Conservation (phyloP, 352 stramenopile genomes). For the Phytophthora boehmeriae region DNA sequence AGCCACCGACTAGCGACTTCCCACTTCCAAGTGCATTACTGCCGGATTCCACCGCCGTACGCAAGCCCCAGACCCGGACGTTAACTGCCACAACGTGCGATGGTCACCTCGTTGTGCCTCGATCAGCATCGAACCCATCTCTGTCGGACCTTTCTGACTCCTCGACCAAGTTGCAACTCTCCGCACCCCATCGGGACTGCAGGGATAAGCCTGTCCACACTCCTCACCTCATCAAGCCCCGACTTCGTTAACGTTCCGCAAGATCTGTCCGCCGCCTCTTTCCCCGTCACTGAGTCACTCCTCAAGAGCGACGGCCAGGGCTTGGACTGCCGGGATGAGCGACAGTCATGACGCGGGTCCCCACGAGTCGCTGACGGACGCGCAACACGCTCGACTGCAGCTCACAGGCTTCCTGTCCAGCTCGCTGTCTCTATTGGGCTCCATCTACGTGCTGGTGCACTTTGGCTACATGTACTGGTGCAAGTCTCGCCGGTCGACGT, state of each 20-base stretch:
- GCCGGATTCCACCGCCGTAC: too few species aligned
- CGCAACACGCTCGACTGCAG: conserved; percentile 42
- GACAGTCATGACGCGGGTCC: conserved; percentile 24
- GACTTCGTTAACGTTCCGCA: background rate
- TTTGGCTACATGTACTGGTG: conserved; percentile 55
- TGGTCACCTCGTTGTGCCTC: too few species aligned
- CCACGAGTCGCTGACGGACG: conserved; percentile 20
- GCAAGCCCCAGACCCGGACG: too few species aligned
- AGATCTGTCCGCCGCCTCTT: conserved; percentile 1
- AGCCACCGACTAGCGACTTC: too few species aligned
- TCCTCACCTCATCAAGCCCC: background rate
- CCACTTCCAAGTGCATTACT: too few species aligned
- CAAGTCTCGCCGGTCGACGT: conserved; percentile 14
- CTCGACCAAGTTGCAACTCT: conserved; percentile 20
- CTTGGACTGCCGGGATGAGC: conserved; percentile 19
- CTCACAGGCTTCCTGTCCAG: conserved; percentile 49
- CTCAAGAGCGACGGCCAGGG: background rate
- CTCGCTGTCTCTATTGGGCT: conserved; percentile 62
- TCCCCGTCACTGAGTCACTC: background rate
- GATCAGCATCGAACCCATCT: conserved; percentile 8
- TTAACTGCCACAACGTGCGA: too few species aligned
- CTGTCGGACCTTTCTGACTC: background rate
- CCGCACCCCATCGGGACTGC: conserved; percentile 5
- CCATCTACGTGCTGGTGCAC: conserved; percentile 70
- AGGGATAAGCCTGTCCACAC: background rate